phyloP scores from a whole-genome alignment of 352 stramenopile species.

The Pythium aquatile region DNA sequence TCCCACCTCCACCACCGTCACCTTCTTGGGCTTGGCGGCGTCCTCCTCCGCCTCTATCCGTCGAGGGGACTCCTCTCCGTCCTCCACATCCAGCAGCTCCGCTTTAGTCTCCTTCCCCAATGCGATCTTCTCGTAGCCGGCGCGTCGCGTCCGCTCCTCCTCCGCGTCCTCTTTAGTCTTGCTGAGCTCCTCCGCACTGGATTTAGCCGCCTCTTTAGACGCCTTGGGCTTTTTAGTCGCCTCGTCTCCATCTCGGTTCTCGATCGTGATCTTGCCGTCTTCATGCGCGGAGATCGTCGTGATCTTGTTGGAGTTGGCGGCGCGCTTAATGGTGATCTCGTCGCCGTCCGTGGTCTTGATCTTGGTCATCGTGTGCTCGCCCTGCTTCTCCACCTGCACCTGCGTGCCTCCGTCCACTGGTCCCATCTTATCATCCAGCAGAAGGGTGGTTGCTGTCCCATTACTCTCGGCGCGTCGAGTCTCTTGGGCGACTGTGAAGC shows the following conservation, averaged over 20 bases:
- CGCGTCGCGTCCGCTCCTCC: conserved; percentile 2
- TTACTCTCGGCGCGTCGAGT: conserved; percentile 42
- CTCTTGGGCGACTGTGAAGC: conserved; percentile 64
- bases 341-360: conserved; percentile 77
- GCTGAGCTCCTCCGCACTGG: not conserved
- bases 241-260: conserved; percentile 33
- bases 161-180: conserved; percentile 3
- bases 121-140: conserved; percentile 24
- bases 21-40: conserved; percentile 31
- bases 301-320: conserved; percentile 55
- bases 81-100: not conserved
- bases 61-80: conserved; percentile 5
- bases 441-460: not conserved
- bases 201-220: conserved; percentile 1
- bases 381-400: conserved; percentile 29
- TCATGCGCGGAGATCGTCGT: conserved; percentile 71
- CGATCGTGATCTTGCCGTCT: conserved; percentile 75
- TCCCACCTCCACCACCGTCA: conserved; percentile 48
- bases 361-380: conserved; percentile 46
- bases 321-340: conserved; percentile 78
- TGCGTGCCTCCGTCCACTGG: conserved; percentile 11
- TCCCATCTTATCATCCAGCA: conserved; percentile 5
- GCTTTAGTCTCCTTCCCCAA: conserved; percentile 4
- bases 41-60: conserved; percentile 15
- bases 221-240: conserved; percentile 12